Evolutionary conservation across 768 basidiomycete genomes (phyloP), one percentile per base, ranked within the genome.

Genomic region (Suillus weaverae): DNA sequence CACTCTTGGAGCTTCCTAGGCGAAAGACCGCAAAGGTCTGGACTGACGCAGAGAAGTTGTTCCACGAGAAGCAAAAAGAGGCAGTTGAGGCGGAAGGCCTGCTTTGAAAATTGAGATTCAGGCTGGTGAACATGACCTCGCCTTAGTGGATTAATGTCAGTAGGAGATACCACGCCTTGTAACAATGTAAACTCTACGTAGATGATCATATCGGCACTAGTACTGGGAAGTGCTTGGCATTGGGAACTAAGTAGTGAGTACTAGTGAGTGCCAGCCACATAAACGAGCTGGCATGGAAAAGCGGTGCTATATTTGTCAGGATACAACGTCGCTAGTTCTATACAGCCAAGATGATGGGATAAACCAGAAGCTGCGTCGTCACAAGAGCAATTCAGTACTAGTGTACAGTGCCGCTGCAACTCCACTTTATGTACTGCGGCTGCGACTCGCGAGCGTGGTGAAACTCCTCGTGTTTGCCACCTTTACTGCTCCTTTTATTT

Each of bases 1-100:
- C 94, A 7, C 77, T 99, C 66, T 75, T 95, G 30, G 78, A 91
- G 72, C 86, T 96, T 69, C 93, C 92, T 1, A 74, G 87, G 61
- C 80, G 92, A 60, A 69, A 81, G 61, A 83, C 74, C 0, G 88
- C 89, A 36, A 84, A 88, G 18, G 94, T 96, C 3, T 98, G 97
- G 97, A 83, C 81, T 5, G 90, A 95, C 61, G 95, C 96, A 1
- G 90, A 97, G 80, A 85, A 81, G 72, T 78, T 98, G 50, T 99
- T 89, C 84, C 82, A 82, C 75, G 80, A 87, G 75, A 90, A 85
- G 84, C 72, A 86, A 39, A 80, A 76, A 2, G 87, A 86, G 70
- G 89, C 86, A 1, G 77, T 73, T 13, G 68, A 77, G 78, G 57
- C 57, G 26, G 57, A 59, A 41, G 18, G 39, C 39, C 30, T 59